Conservation (phyloP, 169 alveolate genomes). For the Plasmodium reichenowi region DNA sequence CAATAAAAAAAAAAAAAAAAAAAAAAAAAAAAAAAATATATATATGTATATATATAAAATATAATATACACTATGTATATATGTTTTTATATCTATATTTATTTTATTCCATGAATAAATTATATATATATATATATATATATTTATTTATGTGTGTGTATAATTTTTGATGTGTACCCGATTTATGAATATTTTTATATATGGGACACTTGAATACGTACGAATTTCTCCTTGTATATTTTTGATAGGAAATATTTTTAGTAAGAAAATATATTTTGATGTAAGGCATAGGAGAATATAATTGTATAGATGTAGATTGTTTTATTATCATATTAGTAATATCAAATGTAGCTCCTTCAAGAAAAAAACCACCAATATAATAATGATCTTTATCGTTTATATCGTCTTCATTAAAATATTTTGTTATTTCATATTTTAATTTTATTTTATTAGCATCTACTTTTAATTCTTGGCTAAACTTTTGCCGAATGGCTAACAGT, state of each 20-base stretch:
- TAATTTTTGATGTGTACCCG: slow-evolving; percentile 15
- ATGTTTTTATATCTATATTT: background rate
- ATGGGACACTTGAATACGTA: slow-evolving; percentile 67
- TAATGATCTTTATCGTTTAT: slow-evolving; percentile 39
- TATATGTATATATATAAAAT: background rate
- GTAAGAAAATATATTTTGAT: slow-evolving; percentile 44
- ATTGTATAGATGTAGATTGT: slow-evolving; percentile 40
- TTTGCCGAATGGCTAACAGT: slow-evolving; percentile 55
- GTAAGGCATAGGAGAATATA: slow-evolving; percentile 68
- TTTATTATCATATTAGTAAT: slow-evolving; percentile 42
- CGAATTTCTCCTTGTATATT: background rate
- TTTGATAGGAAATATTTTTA: slow-evolving; percentile 14
- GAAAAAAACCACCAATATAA: slow-evolving; percentile 57
- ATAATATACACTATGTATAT: too few species aligned
- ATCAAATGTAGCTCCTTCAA: slow-evolving; percentile 69
- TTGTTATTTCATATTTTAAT: slow-evolving; percentile 43
- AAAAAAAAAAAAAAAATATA: background rate
- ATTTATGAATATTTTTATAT: slow-evolving; percentile 60
- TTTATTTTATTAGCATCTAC: slow-evolving; percentile 52
- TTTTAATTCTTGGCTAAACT: slow-evolving; percentile 35
- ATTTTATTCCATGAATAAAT: too few species aligned
- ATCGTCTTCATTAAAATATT: slow-evolving; percentile 55
- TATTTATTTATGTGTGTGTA: background rate
- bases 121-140: background rate
- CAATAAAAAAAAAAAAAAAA: background rate